phyloP scores from a whole-genome alignment of 2,329 filamentous ascomycete genomes.

The Paecilomyces dactylethromorphus region DNA sequence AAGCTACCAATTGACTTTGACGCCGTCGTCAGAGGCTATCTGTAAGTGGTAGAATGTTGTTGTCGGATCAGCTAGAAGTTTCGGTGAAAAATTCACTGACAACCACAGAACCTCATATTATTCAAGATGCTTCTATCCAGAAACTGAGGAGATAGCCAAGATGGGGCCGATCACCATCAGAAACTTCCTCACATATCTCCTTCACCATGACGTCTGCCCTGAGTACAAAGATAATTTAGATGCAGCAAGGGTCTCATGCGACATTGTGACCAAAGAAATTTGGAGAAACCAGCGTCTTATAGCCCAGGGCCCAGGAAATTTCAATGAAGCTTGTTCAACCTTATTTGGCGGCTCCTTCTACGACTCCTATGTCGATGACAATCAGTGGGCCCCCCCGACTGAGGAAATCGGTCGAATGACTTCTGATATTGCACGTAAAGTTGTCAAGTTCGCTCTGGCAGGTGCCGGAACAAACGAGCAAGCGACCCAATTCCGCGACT shows the following conservation, averaged over 20 bases:
- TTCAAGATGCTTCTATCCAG: conserved; percentile 50
- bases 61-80: not conserved
- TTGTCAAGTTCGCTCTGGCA: conserved; percentile 46
- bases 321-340: conserved; percentile 68
- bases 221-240: conserved; percentile 67
- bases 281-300: conserved; percentile 50
- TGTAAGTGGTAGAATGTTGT: conserved; percentile 47
- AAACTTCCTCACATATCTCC: conserved; percentile 84
- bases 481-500: conserved; percentile 29
- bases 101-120: conserved; percentile 49
- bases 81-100: conserved; percentile 6
- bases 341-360: conserved; percentile 56
- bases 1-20: conserved; percentile 76
- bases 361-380: conserved; percentile 33
- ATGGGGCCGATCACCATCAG: conserved; percentile 61
- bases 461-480: conserved; percentile 38
- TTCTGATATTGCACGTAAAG: conserved; percentile 40
- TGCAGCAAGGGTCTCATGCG: conserved; percentile 60
- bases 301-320: conserved; percentile 61
- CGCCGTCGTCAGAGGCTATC: conserved; percentile 67
- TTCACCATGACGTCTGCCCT: conserved; percentile 77
- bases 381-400: conserved; percentile 33
- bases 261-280: conserved; percentile 61
- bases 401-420: conserved; percentile 33
- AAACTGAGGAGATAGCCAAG: conserved; percentile 48